phyloP scores from a whole-genome alignment of 2,329 filamentous ascomycete species.

The Fusarium sp. region DNA sequence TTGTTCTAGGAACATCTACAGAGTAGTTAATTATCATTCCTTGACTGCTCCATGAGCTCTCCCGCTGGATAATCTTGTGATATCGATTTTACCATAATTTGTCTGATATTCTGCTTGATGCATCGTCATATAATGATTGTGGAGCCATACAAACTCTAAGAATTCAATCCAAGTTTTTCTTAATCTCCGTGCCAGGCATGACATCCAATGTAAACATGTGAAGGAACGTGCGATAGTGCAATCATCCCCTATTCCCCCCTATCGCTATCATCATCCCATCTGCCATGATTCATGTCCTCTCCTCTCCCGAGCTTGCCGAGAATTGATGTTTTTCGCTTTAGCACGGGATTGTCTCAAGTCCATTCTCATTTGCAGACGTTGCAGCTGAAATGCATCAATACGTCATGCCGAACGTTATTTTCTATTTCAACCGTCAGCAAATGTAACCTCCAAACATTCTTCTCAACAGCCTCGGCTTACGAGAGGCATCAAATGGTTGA shows the following conservation, averaged over 20 bases:
- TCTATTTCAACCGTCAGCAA: background rate
- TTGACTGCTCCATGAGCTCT: background rate
- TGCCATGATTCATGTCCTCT: background rate
- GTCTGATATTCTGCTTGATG: background rate
- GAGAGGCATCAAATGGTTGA: background rate
- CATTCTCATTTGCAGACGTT: background rate
- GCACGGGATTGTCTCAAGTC: background rate
- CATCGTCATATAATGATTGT: background rate
- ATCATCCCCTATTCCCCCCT: background rate
- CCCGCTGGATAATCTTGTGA: background rate
- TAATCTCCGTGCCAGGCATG: background rate
- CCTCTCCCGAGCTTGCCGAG: conserved; percentile 16
- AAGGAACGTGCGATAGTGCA: background rate
- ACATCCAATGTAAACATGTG: background rate
- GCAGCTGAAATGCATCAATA: conserved; percentile 19
- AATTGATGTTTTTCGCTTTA: conserved; percentile 15
- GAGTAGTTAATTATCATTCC: background rate
- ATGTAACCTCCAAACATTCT: background rate
- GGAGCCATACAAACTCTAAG: background rate
- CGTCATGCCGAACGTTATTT: conserved; percentile 23
- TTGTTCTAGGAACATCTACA: background rate
- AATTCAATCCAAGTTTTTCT: background rate
- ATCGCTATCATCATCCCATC: background rate
- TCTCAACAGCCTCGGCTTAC: background rate
- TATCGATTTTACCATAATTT: background rate